Percentiles rank a stretch among this genome's conserved stretches.
Conservation (phyloP, 208 protist genomes). For the Herpetomonas tarakana region DNA sequence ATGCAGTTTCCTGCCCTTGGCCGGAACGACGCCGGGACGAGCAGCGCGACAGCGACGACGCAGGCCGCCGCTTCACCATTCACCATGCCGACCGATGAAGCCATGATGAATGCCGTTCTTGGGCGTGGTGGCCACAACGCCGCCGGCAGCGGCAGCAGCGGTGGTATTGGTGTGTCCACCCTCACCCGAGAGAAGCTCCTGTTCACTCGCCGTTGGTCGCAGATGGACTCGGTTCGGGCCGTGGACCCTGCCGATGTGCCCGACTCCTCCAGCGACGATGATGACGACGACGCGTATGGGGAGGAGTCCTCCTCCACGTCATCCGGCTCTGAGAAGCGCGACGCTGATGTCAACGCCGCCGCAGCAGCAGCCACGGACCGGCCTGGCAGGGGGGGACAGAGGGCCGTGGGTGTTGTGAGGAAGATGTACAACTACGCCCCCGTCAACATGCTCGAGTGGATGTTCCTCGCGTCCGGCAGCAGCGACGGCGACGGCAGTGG, state of each 20-base stretch:
- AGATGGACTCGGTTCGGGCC: slow-evolving; percentile 3
- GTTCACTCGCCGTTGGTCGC: slow-evolving; percentile 2
- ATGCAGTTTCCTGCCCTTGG: slow-evolving; percentile 25
- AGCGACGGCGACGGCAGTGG: background rate
- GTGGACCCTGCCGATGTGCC: slow-evolving; percentile 1
- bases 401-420: too few species aligned
- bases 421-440: slow-evolving; percentile 12
- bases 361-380: background rate
- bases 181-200: slow-evolving; percentile 10
- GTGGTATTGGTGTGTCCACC: slow-evolving; percentile 12
- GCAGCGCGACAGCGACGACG: background rate
- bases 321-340: too few species aligned
- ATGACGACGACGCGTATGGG: slow-evolving; percentile 3
- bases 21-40: slow-evolving; percentile 7
- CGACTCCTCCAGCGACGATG: background rate
- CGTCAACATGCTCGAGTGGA: slow-evolving; percentile 21
- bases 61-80: background rate
- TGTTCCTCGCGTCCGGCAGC: slow-evolving; percentile 9
- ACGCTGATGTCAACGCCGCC: too few species aligned
- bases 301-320: background rate
- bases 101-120: background rate
- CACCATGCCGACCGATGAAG: background rate
- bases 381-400: too few species aligned
- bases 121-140: background rate
- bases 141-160: background rate